Evolutionary conservation across 2,329 filamentous ascomycete genomes (phyloP).

Genomic region (Fusarium guadeloupense): DNA sequence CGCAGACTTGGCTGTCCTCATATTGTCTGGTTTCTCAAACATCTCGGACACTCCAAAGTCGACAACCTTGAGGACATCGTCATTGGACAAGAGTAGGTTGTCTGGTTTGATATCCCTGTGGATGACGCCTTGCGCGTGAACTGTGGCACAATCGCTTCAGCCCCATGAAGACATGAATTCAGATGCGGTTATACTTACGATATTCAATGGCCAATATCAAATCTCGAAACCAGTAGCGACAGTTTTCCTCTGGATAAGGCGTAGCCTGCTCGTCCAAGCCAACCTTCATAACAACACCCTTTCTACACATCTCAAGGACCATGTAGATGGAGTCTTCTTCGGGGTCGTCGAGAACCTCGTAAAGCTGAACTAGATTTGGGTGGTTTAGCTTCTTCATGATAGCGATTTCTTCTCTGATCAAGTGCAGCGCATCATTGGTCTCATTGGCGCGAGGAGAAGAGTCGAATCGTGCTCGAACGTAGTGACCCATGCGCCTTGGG

Average conservation of each 20-base stretch:
- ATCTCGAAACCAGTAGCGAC: conserved; percentile 93
- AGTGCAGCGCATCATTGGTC: conserved; percentile 75
- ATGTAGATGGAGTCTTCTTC: conserved; percentile 97
- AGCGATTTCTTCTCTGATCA: conserved; percentile 96
- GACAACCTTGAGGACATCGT: conserved; percentile 95
- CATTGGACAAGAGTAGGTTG: conserved; percentile 88
- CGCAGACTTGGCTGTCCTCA: conserved; percentile 92
- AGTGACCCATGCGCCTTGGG: conserved; percentile 44
- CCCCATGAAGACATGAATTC: too few species aligned
- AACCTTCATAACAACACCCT: conserved; percentile 96
- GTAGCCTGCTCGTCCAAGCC: conserved; percentile 83
- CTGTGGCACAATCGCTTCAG: conserved; percentile 50
- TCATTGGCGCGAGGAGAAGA: conserved; percentile 58
- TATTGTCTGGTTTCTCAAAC: conserved; percentile 85
- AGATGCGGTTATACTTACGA: conserved; percentile 59
- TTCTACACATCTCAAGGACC: conserved; percentile 99
- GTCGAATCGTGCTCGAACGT: conserved; percentile 40
- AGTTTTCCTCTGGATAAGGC: conserved; percentile 83
- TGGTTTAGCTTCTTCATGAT: conserved; percentile 99
- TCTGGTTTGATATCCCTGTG: conserved; percentile 98
- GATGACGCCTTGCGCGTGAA: conserved; percentile 93
- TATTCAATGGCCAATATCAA: conserved; percentile 96
- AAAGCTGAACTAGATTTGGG: conserved; percentile 88
- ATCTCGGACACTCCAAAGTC: conserved; percentile 99
- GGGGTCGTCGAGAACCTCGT: conserved; percentile 95